phyloP scores from a whole-genome alignment of 2,329 filamentous ascomycete genomes.

The Neonectria hederae region DNA sequence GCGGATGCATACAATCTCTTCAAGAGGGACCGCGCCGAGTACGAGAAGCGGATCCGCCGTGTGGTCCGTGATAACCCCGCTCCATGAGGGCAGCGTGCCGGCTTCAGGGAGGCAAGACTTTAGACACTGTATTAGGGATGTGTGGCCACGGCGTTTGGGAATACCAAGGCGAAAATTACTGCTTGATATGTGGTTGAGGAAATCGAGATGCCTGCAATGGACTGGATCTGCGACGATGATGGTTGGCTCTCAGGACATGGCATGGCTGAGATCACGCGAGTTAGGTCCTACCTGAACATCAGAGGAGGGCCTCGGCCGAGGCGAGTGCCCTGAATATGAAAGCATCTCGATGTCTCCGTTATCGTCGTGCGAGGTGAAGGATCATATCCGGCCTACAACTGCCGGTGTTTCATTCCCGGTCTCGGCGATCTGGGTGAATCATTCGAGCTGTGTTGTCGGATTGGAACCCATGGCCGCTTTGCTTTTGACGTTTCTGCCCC shows the following conservation, averaged over 20 bases:
- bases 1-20: constrained; percentile 97
- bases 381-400: constrained; percentile 8
- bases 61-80: constrained; percentile 91
- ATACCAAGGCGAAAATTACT: constrained; percentile 44
- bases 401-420: constrained; percentile 21
- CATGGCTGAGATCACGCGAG: constrained; percentile 12
- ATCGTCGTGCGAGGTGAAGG: neutral
- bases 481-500: constrained; percentile 17
- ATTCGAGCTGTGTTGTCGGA: constrained; percentile 23
- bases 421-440: constrained; percentile 17
- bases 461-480: constrained; percentile 17
- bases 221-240: neutral
- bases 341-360: constrained; percentile 2
- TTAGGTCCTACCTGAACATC: constrained; percentile 7
- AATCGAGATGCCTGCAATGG: constrained; percentile 11
- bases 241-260: constrained; percentile 3
- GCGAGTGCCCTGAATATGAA: constrained; percentile 12
- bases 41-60: constrained; percentile 86
- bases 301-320: constrained; percentile 1
- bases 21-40: constrained; percentile 87
- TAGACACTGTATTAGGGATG: constrained; percentile 33
- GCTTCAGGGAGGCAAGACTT: constrained; percentile 22
- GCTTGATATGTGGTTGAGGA: constrained; percentile 30
- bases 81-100: constrained; percentile 56
- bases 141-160: constrained; percentile 45